These are phyloP conservation scores for Pseudogymnoascus sp. DNA, from an alignment of 2,329 filamentous ascomycete species.

Conservation along the genomic window DNA sequence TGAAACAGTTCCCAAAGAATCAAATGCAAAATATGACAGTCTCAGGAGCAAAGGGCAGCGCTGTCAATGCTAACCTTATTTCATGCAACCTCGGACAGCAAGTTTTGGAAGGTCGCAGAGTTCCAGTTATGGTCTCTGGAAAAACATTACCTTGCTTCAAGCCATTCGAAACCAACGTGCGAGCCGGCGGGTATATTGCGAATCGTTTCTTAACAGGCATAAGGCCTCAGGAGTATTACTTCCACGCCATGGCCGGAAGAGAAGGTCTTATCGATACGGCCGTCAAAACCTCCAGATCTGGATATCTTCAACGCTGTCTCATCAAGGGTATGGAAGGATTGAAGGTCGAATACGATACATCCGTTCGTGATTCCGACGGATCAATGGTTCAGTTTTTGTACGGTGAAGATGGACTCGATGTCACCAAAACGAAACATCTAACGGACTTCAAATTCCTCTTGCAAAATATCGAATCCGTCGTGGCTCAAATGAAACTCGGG, in stretches of 20 bases:
- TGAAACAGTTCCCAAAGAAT: conserved; percentile 90
- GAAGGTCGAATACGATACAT: conserved; percentile 85
- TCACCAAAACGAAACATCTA: conserved; percentile 88
- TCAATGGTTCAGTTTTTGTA: conserved; percentile 92
- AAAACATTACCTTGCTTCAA: conserved; percentile 93
- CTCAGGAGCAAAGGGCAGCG: conserved; percentile 87
- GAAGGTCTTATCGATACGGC: conserved; percentile 98
- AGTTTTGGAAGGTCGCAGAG: conserved; percentile 86
- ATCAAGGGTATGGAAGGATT: conserved; percentile 99
- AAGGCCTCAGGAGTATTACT: conserved; percentile 95
- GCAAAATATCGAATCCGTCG: conserved; percentile 74
- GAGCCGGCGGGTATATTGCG: conserved; percentile 88
- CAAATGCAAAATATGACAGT: conserved; percentile 99
- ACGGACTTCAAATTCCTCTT: conserved; percentile 85
- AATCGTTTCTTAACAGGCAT: conserved; percentile 98
- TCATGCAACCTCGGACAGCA: conserved; percentile 97
- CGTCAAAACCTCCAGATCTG: conserved; percentile 95
- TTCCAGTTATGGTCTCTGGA: conserved; percentile 95
- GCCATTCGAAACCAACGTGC: conserved; percentile 80
- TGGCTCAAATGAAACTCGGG: conserved; percentile 66
- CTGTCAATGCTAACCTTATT: conserved; percentile 94
- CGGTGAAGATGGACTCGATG: conserved; percentile 90
- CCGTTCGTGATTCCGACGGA: conserved; percentile 89
- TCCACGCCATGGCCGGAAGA: conserved; percentile 98
- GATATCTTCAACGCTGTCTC: conserved; percentile 91